Base-by-base conservation (phyloP, 176 grass and related monocot species). In the Oryza rufipogon region DNA sequence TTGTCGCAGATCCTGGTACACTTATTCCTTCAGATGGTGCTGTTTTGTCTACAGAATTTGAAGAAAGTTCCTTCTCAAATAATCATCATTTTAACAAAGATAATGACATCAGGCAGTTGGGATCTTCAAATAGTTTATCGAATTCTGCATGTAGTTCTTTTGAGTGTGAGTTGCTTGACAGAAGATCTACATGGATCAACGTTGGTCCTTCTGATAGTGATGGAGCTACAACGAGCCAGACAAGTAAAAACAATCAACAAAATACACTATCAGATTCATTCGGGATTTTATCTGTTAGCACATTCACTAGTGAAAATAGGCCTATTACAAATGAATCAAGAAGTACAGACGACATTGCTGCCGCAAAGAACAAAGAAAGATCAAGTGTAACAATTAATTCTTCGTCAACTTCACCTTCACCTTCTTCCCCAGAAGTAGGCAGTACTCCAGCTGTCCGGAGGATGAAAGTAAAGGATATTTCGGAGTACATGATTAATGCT, bases 401-500 rank as follows among this genome's bases (percentile, higher is more conserved):
- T 80, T 80, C 76, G 5, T 84, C 76, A 84, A 71, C 63, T 80
- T 91, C 85, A 84, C 69, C 63, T 80, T 91, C 85, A 84, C 69
- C 89, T 83, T 86, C 84, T 64, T 84, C 81, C 7, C 44, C 84
- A 86, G 89, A 91, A 47, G 52, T 80, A 17, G 80, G 89, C 32
- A 80, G 71, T 39, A 75, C 89, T 80, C 72, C 83, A 64, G 86
- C 86, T 88, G 84, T 94, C 36, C 81, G 88, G 64, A 94, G 91
- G 64, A 99, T 94, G 91, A 99, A 96, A 89, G 93, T 99, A 64
- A 94, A 99, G 67, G 90, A 99, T 90, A 94, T 99, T 67, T 99
- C 97, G 32, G 87, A 99, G 47, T 99, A 99, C 81, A 99, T 99
- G 97, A 99, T 99, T 88, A 87, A 99, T 74, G 97, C 97, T 61